phyloP scores from a whole-genome alignment of 2,329 filamentous ascomycete species.

The Stagonosporopsis cucurbitacearum region DNA sequence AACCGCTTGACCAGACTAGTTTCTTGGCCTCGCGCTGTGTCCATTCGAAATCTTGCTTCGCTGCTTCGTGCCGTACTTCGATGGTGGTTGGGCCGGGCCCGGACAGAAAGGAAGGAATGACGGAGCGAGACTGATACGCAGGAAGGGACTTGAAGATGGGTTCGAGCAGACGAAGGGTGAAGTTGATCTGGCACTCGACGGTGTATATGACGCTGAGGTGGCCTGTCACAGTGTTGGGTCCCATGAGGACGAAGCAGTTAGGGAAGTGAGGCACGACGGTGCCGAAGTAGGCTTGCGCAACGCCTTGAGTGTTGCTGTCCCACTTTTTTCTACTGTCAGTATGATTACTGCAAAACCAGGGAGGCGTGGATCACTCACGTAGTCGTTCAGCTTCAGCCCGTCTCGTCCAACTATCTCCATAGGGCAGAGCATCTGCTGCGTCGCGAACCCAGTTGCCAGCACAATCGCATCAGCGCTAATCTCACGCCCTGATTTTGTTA shows the following conservation, averaged over 20 bases:
- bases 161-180: conserved; percentile 51
- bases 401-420: conserved; percentile 56
- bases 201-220: conserved; percentile 60
- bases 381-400: conserved; percentile 49
- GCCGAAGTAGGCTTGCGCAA: conserved; percentile 57
- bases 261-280: conserved; percentile 52
- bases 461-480: conserved; percentile 56
- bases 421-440: conserved; percentile 55
- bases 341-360: neutral
- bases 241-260: conserved; percentile 36
- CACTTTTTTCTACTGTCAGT: conserved; percentile 42
- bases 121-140: conserved; percentile 31
- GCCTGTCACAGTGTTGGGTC: conserved; percentile 54
- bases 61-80: conserved; percentile 48
- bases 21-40: conserved; percentile 53
- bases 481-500: conserved; percentile 48
- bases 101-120: conserved; percentile 29
- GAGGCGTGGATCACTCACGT: conserved; percentile 31
- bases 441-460: conserved; percentile 59
- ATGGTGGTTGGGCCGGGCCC: conserved; percentile 35
- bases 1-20: conserved; percentile 59
- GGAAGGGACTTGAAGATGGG: conserved; percentile 50
- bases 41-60: conserved; percentile 45
- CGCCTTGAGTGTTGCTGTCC: conserved; percentile 45
- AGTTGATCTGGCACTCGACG: conserved; percentile 61